Base-by-base conservation (phyloP, 2,329 filamentous ascomycete species). In the Endothia cerciana region DNA sequence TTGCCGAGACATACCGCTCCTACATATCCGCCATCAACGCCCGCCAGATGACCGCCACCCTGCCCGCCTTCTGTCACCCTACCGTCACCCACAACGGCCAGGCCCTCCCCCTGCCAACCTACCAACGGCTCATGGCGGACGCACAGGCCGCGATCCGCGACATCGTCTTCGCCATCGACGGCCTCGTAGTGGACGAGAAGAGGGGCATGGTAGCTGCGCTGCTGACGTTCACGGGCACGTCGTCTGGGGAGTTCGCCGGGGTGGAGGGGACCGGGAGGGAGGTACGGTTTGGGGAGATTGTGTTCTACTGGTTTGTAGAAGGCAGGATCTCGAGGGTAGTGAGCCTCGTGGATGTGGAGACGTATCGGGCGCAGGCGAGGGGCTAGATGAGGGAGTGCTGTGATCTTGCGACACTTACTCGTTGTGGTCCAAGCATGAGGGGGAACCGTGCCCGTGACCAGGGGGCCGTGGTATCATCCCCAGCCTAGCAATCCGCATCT, bases 1-100 rank as follows among this genome's bases (percentile, higher is more conserved):
- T 38, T 19, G 33, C 22, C 8, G n/a, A 53, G 22, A 68, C 3
- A 70, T 78, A 78, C 65, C 65, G 68, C 10, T 67, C 63, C 1
- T 78, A 78, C 67, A 71, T 78, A 47, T 61, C 65, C 19, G 72
- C 72, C 68, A 76, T 79, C 69, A 77, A 78, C 65, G 67, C 64
- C 25, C 71, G 70, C 33, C 72, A 73, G 2, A 72, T 73, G 71
- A 63, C 56, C 33, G 41, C 64, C 1, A 64, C 71, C 17, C 73
- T 78, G 22, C 67, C 71, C 0, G 60, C 41, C 0, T 75, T 72
- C 68, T 75, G 73, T 58, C 74, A 74, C 38, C 60, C 69, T 3
- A 63, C 66, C 2, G 69, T 76, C 4, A 67, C 70, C 13, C 74
- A 78, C 71, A 78, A 78, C 70, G 66, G 67, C 60, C 70, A 69